phyloP scores from a whole-genome alignment of 345 rosid species.

The Bruguiera sexangula region DNA sequence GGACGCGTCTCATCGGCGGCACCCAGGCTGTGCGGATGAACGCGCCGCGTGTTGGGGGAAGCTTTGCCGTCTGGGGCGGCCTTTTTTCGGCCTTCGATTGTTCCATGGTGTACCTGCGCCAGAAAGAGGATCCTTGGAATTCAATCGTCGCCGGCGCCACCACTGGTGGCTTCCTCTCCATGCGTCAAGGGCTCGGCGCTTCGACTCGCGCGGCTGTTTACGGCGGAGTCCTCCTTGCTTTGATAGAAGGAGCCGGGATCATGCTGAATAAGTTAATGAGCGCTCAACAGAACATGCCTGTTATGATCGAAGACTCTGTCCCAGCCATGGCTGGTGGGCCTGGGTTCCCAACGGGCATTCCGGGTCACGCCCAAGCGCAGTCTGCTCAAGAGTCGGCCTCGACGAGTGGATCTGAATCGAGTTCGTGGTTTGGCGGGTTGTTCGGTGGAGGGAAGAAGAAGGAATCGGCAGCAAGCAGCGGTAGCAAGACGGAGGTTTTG shows the following conservation, averaged over 20 bases:
- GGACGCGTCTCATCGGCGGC: slow-evolving; percentile 62
- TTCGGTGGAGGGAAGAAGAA: slow-evolving; percentile 52
- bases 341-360: slow-evolving; percentile 33
- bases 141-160: slow-evolving; percentile 81
- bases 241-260: slow-evolving; percentile 68
- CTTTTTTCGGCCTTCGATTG: slow-evolving; percentile 76
- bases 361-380: slow-evolving; percentile 28
- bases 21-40: slow-evolving; percentile 73
- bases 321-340: slow-evolving; percentile 31
- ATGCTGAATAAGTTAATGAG: slow-evolving; percentile 47
- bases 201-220: slow-evolving; percentile 48
- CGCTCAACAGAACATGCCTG: slow-evolving; percentile 38
- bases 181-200: slow-evolving; percentile 64
- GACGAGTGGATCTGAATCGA: slow-evolving; percentile 30
- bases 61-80: slow-evolving; percentile 85
- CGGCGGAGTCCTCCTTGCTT: slow-evolving; percentile 58
- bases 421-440: slow-evolving; percentile 59
- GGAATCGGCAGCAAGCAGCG: slow-evolving; percentile 29
- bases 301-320: slow-evolving; percentile 42
- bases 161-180: slow-evolving; percentile 66
- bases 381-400: slow-evolving; percentile 21
- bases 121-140: slow-evolving; percentile 95
- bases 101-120: slow-evolving; percentile 68
- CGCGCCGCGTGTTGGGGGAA: slow-evolving; percentile 67
- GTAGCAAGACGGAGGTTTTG: slow-evolving; percentile 56